Evolutionary conservation across 352 stramenopile genomes (phyloP).

Genomic region (Globisporangium recalcitrans): DNA sequence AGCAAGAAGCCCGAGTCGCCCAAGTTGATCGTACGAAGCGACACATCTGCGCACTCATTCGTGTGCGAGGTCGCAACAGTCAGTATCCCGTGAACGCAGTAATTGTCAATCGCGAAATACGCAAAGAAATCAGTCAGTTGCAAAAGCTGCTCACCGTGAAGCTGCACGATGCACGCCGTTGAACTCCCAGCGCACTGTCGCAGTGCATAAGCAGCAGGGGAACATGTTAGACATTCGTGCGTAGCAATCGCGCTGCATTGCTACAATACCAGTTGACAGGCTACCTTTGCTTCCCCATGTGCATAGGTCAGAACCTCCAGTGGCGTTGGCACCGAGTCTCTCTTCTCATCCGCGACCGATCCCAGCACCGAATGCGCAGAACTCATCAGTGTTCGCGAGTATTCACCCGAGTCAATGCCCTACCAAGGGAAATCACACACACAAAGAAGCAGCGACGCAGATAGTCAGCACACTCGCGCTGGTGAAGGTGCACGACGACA

Average conservation of each 20-base stretch:
- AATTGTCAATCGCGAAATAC: not conserved
- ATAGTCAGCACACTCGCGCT: not conserved
- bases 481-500: too few species aligned
- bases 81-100: not conserved
- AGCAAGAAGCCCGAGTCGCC: slow-evolving; percentile 94
- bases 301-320: slow-evolving; percentile 68
- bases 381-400: slow-evolving; percentile 79
- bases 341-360: slow-evolving; percentile 9
- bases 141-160: slow-evolving; percentile 40
- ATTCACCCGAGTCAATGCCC: slow-evolving; percentile 85
- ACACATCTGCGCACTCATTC: slow-evolving; percentile 24
- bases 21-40: slow-evolving; percentile 88
- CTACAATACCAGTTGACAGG: not conserved
- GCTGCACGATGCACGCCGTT: slow-evolving; percentile 79
- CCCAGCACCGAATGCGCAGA: slow-evolving; percentile 31
- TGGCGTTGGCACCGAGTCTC: slow-evolving; percentile 37
- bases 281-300: slow-evolving; percentile 55
- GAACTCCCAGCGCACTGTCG: slow-evolving; percentile 70
- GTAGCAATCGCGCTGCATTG: not conserved
- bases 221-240: not conserved
- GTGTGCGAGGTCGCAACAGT: not conserved
- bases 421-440: slow-evolving; percentile 18
- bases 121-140: not conserved
- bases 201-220: not conserved
- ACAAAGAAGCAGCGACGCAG: not conserved